phyloP scores from a whole-genome alignment of 345 rosid genomes.

The Mangifera indica region DNA sequence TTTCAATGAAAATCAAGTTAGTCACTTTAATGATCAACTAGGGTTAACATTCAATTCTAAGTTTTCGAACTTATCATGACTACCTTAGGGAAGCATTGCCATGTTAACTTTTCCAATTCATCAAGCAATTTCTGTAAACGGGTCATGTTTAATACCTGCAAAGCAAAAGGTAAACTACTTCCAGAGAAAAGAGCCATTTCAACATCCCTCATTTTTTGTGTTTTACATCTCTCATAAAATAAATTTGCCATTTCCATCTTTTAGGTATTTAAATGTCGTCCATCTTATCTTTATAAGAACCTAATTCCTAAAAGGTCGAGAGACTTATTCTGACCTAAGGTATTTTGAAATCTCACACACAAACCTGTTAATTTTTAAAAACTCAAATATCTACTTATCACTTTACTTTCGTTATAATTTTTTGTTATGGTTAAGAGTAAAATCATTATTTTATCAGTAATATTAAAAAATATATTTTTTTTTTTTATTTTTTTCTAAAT shows the following conservation, averaged over 20 bases:
- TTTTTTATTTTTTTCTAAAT: too few relatives aligned
- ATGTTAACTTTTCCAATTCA: not conserved
- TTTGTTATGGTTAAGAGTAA: too few relatives aligned
- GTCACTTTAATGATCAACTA: not conserved
- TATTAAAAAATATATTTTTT: too few relatives aligned
- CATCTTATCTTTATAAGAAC: not conserved
- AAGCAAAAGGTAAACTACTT: not conserved
- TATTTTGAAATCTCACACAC: too few relatives aligned
- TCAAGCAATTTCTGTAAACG: not conserved
- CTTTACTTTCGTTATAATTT: too few relatives aligned
- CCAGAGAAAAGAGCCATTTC: not conserved
- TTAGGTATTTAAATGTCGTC: not conserved
- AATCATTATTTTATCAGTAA: too few relatives aligned
- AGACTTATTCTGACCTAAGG: too few relatives aligned
- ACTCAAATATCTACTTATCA: too few relatives aligned
- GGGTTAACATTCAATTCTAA: not conserved
- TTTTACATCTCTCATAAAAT: not conserved
- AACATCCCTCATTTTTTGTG: not conserved
- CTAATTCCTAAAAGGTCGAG: not conserved
- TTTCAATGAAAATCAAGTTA: too few relatives aligned
- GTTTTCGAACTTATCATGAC: too few relatives aligned
- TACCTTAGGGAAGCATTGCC: not conserved
- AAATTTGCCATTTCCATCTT: not conserved
- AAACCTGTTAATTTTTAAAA: too few relatives aligned
- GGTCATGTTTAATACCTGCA: not conserved